Evolutionary conservation across 1,284 basidiomycete genomes (phyloP).

Genomic region (Clitocybe nebularis): DNA sequence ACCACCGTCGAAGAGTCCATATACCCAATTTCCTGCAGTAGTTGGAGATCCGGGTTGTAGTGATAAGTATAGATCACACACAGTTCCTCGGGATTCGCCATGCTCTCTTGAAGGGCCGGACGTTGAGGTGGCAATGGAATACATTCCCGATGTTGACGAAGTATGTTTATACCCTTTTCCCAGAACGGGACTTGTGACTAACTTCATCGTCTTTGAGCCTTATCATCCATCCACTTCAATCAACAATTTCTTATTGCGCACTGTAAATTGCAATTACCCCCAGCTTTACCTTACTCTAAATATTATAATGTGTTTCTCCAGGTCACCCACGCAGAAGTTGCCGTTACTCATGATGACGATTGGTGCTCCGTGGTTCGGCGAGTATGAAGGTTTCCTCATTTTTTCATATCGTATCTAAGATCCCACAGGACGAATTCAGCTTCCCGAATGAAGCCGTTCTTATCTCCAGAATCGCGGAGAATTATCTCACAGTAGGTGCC

Average conservation of each 20-base stretch:
- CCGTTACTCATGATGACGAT: conserved; percentile 21
- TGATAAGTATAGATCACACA: not conserved
- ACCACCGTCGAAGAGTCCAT: not conserved
- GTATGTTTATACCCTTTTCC: conserved; percentile 1
- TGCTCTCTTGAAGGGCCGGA: not conserved
- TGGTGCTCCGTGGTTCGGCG: conserved; percentile 16
- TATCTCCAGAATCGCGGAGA: not conserved
- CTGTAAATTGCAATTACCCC: conserved; percentile 11
- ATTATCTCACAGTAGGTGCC: too few species aligned
- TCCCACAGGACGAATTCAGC: not conserved
- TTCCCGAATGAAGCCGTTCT: conserved; percentile 4
- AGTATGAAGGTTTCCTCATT: conserved; percentile 4
- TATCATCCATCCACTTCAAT: conserved; percentile 18
- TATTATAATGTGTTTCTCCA: conserved; percentile 6
- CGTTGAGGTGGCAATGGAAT: conserved; percentile 1
- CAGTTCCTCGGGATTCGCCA: not conserved
- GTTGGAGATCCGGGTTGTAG: not conserved
- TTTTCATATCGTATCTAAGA: not conserved
- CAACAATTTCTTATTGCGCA: conserved; percentile 16
- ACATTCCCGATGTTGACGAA: not conserved
- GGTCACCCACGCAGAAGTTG: conserved; percentile 14
- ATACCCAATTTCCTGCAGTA: not conserved
- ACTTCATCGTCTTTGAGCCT: conserved; percentile 5
- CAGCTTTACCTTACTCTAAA: not conserved
- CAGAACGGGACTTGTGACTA: too few species aligned